Percentiles rank a stretch among this genome's conserved stretches.
phyloP scores from a whole-genome alignment of 768 basidiomycete species.

The Mycena latifolia region DNA sequence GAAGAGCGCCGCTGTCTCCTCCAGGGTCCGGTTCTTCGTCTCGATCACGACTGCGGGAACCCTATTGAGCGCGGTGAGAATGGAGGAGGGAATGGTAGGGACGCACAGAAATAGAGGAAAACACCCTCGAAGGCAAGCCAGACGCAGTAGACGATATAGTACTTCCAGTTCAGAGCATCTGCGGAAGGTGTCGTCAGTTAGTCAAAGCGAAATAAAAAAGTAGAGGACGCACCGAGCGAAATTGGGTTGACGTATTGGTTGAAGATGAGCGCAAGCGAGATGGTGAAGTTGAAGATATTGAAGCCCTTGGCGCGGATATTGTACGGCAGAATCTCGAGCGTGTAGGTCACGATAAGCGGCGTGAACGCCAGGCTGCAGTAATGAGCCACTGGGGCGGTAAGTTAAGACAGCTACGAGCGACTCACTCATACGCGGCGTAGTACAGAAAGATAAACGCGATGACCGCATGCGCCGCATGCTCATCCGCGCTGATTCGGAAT shows the following conservation, averaged over 20 bases:
- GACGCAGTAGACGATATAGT: conserved; percentile 80
- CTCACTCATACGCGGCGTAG: conserved; percentile 9
- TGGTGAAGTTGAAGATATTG: conserved; percentile 82
- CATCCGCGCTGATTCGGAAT: not conserved
- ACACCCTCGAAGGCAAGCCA: conserved; percentile 76
- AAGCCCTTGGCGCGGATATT: conserved; percentile 88
- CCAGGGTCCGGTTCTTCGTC: conserved; percentile 80
- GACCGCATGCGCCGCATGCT: not conserved
- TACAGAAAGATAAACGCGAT: conserved; percentile 4
- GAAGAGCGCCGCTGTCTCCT: conserved; percentile 86
- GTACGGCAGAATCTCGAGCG: conserved; percentile 90
- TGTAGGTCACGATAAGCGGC: conserved; percentile 70
- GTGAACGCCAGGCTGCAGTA: not conserved
- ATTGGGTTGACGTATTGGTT: conserved; percentile 91
- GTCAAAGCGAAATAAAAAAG: conserved; percentile 7
- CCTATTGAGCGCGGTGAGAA: not conserved
- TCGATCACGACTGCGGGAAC: conserved; percentile 59
- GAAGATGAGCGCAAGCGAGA: conserved; percentile 86
- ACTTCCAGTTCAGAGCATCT: conserved; percentile 75
- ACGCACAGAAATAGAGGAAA: conserved; percentile 69
- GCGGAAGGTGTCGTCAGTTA: not conserved
- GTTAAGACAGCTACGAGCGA: too few relatives aligned
- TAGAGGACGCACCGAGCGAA: conserved; percentile 58
- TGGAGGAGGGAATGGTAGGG: not conserved
- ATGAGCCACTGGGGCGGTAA: not conserved